Evolutionary conservation across 169 alveolate species (phyloP).

Genomic region (Cryptosporidium andersoni): DNA sequence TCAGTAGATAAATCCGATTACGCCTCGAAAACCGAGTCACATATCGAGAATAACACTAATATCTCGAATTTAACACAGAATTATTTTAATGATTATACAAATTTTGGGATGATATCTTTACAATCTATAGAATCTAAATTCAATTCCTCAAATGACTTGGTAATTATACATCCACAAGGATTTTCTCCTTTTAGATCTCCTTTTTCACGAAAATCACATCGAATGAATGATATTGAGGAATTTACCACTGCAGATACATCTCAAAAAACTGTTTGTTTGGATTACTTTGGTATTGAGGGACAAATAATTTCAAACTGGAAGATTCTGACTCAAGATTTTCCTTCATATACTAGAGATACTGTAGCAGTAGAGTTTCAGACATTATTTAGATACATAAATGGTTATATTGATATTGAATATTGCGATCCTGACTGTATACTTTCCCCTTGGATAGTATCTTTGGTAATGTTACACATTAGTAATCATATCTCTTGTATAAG

Average conservation of each 20-base stretch:
- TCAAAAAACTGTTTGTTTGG: not conserved
- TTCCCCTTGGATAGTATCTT: conserved; percentile 53
- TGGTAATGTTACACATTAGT: conserved; percentile 25
- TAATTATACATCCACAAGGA: conserved; percentile 17
- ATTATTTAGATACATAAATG: conserved; percentile 71
- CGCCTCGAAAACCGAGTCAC: not conserved
- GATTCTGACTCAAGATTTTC: not conserved
- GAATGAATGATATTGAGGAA: conserved; percentile 15
- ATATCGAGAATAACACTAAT: not conserved
- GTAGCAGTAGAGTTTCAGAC: conserved; percentile 62
- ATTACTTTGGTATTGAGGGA: conserved; percentile 1
- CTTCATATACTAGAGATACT: not conserved
- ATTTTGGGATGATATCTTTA: conserved; percentile 15
- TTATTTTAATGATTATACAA: conserved; percentile 42
- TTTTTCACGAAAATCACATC: not conserved
- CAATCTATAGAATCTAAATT: too few species aligned
- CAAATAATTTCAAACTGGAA: conserved; percentile 30
- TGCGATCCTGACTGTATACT: conserved; percentile 40
- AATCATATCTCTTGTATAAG: conserved; percentile 48
- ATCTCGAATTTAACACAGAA: too few species aligned
- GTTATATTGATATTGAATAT: conserved; percentile 74
- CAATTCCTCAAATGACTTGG: not conserved
- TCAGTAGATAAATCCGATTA: not conserved
- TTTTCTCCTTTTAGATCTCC: conserved; percentile 21
- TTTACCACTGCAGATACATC: too few species aligned